A percentile compares a stretch with the other conserved stretches of the same genome.
These are phyloP conservation scores for Starmerella riodocensis DNA, from an alignment of 805 yeast species.

Conservation along the genomic window DNA sequence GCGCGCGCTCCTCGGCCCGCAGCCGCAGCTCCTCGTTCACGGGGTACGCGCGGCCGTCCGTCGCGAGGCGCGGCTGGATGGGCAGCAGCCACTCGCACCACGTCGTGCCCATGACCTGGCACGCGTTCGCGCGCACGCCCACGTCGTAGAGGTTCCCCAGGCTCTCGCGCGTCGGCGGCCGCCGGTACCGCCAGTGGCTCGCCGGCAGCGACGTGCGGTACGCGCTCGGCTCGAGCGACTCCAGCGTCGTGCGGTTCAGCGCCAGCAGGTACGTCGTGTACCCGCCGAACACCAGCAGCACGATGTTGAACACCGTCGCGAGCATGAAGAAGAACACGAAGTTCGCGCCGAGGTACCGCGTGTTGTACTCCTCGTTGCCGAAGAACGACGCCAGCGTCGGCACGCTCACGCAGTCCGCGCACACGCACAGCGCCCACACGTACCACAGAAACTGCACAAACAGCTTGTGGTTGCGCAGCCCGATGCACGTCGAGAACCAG, in stretches of 20 bases:
- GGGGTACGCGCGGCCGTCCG: constrained; percentile 31
- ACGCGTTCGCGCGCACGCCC: constrained; percentile 53
- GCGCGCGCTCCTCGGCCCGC: constrained; percentile 26
- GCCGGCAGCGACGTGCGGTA: constrained; percentile 29
- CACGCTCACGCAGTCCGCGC: constrained; percentile 7
- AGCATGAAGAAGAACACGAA: constrained; percentile 48
- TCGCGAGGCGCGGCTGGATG: constrained; percentile 22
- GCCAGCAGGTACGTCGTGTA: constrained; percentile 44
- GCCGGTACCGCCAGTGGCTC: constrained; percentile 29
- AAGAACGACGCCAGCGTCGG: constrained; percentile 17
- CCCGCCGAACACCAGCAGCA: constrained; percentile 41
- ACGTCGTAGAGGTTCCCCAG: constrained; percentile 65
- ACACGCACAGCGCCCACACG: constrained; percentile 28
- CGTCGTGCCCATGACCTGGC: constrained; percentile 55
- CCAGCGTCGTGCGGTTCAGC: constrained; percentile 68
- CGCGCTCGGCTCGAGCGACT: constrained; percentile 35
- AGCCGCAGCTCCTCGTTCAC: constrained; percentile 23
- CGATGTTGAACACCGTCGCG: constrained; percentile 38
- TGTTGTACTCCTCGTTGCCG: constrained; percentile 17
- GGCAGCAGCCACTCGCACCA: constrained; percentile 68
- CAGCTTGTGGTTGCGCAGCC: constrained; percentile 64
- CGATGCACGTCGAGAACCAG: constrained; percentile 86
- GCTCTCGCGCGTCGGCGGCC: constrained; percentile 33
- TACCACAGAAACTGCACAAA: constrained; percentile 62
- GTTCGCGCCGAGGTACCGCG: constrained; percentile 40